Conservation (phyloP, 2,329 filamentous ascomycete genomes). For the Zasmidium angulare region DNA sequence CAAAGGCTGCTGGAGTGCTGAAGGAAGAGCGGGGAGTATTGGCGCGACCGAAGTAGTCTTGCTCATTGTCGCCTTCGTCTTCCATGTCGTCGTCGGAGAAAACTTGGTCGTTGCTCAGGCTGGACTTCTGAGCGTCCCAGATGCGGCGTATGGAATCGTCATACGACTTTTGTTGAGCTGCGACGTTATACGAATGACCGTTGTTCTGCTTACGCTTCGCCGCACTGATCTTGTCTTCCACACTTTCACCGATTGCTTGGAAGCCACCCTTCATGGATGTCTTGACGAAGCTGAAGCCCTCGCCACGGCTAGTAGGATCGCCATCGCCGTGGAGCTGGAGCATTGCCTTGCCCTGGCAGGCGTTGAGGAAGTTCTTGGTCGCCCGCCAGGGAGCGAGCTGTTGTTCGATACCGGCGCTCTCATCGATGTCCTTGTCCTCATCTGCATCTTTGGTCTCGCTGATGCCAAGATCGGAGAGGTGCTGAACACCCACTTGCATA, state of each 20-base stretch:
- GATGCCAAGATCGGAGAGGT: slow-evolving; percentile 88
- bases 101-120: slow-evolving; percentile 70
- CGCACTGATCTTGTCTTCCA: slow-evolving; percentile 81
- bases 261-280: slow-evolving; percentile 99
- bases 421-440: slow-evolving; percentile 61
- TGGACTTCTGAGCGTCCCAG: slow-evolving; percentile 84
- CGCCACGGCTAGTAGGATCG: slow-evolving; percentile 87
- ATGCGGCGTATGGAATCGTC: slow-evolving; percentile 88
- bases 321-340: slow-evolving; percentile 90
- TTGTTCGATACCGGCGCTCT: slow-evolving; percentile 75
- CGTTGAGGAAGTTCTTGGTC: slow-evolving; percentile 93
- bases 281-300: slow-evolving; percentile 95
- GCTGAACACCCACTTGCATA: slow-evolving; percentile 92
- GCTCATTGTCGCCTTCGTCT: slow-evolving; percentile 54
- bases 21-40: slow-evolving; percentile 67
- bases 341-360: slow-evolving; percentile 94
- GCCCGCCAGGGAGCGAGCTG: slow-evolving; percentile 95
- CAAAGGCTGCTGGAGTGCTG: slow-evolving; percentile 55
- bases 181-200: slow-evolving; percentile 96
- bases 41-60: slow-evolving; percentile 40
- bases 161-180: slow-evolving; percentile 87
- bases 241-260: slow-evolving; percentile 83
- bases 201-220: slow-evolving; percentile 68
- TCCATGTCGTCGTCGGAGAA: slow-evolving; percentile 74
- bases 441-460: slow-evolving; percentile 63